These are phyloP conservation scores for Diplodia sapinea DNA, from an alignment of 2,329 filamentous ascomycete species.

Conservation along the genomic window DNA sequence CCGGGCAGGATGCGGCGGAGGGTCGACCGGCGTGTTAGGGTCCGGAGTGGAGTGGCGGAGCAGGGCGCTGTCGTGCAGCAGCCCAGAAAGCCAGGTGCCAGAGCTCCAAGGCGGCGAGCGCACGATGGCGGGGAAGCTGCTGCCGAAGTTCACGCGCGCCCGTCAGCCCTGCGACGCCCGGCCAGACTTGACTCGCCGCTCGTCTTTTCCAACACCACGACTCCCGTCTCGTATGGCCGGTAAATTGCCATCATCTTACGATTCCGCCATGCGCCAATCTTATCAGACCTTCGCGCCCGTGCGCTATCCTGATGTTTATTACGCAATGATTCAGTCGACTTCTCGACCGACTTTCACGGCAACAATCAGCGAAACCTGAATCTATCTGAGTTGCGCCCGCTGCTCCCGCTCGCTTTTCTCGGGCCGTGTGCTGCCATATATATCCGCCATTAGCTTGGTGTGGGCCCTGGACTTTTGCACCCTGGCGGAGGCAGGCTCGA, in stretches of 20 bases:
- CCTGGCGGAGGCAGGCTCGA: background rate
- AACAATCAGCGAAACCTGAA: slow-evolving; percentile 19
- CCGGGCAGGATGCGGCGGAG: background rate
- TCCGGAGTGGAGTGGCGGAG: background rate
- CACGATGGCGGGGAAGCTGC: slow-evolving; percentile 18
- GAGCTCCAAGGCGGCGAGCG: slow-evolving; percentile 16
- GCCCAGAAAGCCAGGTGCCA: slow-evolving; percentile 4
- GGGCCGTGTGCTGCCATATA: background rate
- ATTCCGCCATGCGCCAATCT: slow-evolving; percentile 3
- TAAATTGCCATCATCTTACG: slow-evolving; percentile 22
- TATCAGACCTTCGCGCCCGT: slow-evolving; percentile 9
- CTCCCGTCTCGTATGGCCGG: slow-evolving; percentile 16
- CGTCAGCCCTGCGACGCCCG: slow-evolving; percentile 7
- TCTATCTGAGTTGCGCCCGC: slow-evolving; percentile 18
- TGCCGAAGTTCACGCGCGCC: slow-evolving; percentile 6
- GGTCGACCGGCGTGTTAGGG: background rate
- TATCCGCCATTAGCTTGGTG: background rate
- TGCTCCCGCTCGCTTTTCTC: background rate
- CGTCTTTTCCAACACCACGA: slow-evolving; percentile 26
- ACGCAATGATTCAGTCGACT: background rate
- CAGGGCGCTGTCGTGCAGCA: background rate
- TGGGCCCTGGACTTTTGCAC: background rate
- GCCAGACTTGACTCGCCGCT: background rate
- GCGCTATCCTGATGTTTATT: slow-evolving; percentile 13
- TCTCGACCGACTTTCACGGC: slow-evolving; percentile 1